Evolutionary conservation across 345 rosid genomes (phyloP).

Genomic region (Sisymbrium altissimum): DNA sequence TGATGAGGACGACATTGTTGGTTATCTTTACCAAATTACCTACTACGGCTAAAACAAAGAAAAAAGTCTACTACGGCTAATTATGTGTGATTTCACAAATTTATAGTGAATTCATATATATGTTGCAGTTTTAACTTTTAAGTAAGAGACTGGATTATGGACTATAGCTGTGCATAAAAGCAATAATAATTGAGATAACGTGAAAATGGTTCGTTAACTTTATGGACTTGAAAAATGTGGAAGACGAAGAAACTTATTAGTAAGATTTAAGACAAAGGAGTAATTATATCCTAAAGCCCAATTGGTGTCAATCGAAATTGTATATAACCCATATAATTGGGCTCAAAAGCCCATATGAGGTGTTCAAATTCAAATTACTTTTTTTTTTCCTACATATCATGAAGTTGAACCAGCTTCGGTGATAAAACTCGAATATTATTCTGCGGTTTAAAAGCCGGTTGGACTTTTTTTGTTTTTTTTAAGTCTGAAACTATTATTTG

Average conservation of each 20-base stretch:
- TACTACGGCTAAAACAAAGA: neutral
- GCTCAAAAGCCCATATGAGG: neutral
- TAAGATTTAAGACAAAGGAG: neutral
- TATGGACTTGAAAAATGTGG: neutral
- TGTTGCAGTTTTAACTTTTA: neutral
- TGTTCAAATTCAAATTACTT: neutral
- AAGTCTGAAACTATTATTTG: neutral
- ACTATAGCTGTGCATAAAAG: neutral
- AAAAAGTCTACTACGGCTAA: neutral
- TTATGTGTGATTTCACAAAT: neutral
- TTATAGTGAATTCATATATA: neutral
- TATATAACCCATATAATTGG: neutral
- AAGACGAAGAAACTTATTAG: neutral
- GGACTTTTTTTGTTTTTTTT: neutral
- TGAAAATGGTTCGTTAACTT: neutral
- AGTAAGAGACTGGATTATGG: neutral
- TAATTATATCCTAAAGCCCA: conserved; percentile 11
- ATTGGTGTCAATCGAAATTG: neutral
- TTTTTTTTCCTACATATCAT: neutral
- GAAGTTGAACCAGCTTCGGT: neutral
- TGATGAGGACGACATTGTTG: neutral
- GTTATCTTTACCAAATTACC: neutral
- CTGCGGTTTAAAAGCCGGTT: neutral
- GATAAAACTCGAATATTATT: neutral
- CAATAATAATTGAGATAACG: neutral